These are phyloP conservation scores for Sphaerobolus stellatus DNA, from an alignment of 1,284 basidiomycete genomes.

Conservation along the genomic window DNA sequence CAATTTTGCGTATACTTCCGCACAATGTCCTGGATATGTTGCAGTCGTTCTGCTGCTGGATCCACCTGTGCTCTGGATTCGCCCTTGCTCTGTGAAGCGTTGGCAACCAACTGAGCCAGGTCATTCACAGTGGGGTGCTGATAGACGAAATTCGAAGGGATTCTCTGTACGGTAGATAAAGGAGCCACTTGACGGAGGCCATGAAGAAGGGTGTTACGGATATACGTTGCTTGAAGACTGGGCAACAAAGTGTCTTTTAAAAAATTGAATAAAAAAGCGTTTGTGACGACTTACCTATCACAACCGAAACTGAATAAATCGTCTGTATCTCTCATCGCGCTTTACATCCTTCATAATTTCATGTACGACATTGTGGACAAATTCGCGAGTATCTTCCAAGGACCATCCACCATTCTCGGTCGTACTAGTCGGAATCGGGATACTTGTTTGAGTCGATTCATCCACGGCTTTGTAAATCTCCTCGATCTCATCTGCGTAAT, in stretches of 20 bases:
- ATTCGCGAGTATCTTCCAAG: not conserved
- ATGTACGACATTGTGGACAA: constrained; percentile 17
- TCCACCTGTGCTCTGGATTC: not conserved
- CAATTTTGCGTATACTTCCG: not conserved
- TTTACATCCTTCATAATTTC: constrained; percentile 7
- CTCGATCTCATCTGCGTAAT: constrained; percentile 31
- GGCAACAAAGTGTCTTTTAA: not conserved
- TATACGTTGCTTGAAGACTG: constrained; percentile 42
- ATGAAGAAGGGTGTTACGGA: constrained; percentile 38
- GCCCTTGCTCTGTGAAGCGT: too few relatives aligned
- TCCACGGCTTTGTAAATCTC: constrained; percentile 21
- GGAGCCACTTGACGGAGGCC: constrained; percentile 31
- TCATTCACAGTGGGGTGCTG: not conserved
- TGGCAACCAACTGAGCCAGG: not conserved
- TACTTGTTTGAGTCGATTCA: constrained; percentile 12
- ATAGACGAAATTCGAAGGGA: constrained; percentile 5
- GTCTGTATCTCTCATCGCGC: constrained; percentile 23
- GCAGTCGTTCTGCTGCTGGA: not conserved
- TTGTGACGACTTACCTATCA: constrained; percentile 35
- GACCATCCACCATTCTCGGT: constrained; percentile 16
- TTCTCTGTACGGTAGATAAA: not conserved
- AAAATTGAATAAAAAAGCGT: not conserved
- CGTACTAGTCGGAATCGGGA: constrained; percentile 1
- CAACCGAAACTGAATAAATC: constrained; percentile 44
- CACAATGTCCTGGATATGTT: not conserved